Evolutionary conservation across 2,329 filamentous ascomycete genomes (phyloP), one percentile per base, ranked within the genome.

Genomic region (Fusarium sp.): DNA sequence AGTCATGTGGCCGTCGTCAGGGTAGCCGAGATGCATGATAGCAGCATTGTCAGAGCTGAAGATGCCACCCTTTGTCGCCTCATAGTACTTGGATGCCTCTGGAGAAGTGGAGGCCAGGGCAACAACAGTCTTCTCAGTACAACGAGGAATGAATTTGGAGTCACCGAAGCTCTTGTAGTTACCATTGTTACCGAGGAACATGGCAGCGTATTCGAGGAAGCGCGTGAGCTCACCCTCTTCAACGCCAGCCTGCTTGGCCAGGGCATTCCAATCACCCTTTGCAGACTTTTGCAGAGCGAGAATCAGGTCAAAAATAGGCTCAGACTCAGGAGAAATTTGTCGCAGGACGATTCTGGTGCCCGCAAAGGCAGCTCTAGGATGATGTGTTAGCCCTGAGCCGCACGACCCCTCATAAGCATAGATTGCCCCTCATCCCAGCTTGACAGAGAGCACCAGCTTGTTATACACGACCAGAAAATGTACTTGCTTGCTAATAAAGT

Each of bases 121-220:
- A 46, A 85, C 83, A 58, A 93, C 83, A 6, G 82, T 84, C 56
- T 85, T 83, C 66, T 88, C 83, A 7, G 83, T 80, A 70, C 90
- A 86, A 67, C 91, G 83, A 3, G 91, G 91, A 54, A 95, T 84
- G 73, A 95, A 93, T 74, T 95, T 95, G 70, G 89, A 86, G 76
- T 95, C 91, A 39, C 92, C 92, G 70, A 93, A 94, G 68, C 90
- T 90, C 79, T 94, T 94, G 79, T 94, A 95, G 76, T 95, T 95
- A 63, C 92, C 91, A 61, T 83, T 83, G 73, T 94, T 95, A 40
- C 90, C 90, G 3, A 95, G 80, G 75, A 95, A 93, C 76, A 92
- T 90, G 28, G 85, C 87, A 7, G 90, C 83, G 75, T 94, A 95
- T 74, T 93, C 86, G 34, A 94, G 80, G 78, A 93, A 93, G 58